A percentile compares a stretch with the other conserved stretches of the same genome.
These are phyloP conservation scores for Sungouiozyma ichnusensis DNA, from an alignment of 805 yeast genomes.

Conservation along the genomic window DNA sequence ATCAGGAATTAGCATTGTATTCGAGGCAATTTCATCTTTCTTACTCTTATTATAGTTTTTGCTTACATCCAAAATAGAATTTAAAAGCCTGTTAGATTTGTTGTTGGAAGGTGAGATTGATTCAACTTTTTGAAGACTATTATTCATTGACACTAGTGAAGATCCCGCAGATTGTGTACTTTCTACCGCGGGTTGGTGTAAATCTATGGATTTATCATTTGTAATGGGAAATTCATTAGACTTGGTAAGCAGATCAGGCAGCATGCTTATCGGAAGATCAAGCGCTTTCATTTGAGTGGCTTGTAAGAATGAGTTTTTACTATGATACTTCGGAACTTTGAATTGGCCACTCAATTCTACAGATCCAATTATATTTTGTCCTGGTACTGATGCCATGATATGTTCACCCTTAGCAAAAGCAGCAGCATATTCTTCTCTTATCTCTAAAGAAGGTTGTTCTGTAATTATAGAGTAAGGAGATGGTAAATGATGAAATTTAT, in stretches of 20 bases:
- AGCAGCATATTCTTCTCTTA: conserved; percentile 16
- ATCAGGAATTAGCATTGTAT: not conserved
- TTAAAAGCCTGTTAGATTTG: not conserved
- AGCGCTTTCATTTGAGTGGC: conserved; percentile 21
- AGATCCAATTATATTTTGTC: conserved; percentile 25
- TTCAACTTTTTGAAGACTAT: not conserved
- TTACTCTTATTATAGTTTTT: not conserved
- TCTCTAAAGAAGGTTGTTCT: conserved; percentile 21
- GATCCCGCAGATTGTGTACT: too few species aligned
- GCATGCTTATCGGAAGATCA: conserved; percentile 17
- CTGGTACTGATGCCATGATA: conserved; percentile 18
- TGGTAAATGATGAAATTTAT: not conserved
- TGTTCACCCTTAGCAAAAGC: conserved; percentile 20
- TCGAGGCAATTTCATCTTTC: not conserved
- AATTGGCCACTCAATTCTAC: conserved; percentile 24
- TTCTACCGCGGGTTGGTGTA: too few species aligned
- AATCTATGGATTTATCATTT: not conserved
- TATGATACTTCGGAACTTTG: conserved; percentile 27
- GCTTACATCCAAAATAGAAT: not conserved
- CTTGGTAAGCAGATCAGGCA: conserved; percentile 2
- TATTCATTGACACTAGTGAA: too few species aligned
- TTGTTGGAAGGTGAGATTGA: not conserved
- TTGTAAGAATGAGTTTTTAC: conserved; percentile 23
- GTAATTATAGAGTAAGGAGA: conserved; percentile 16
- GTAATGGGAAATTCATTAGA: conserved; percentile 3